Conservation (phyloP, 1,284 basidiomycete genomes). For the Ceratorhiza oryzae-sativae region DNA sequence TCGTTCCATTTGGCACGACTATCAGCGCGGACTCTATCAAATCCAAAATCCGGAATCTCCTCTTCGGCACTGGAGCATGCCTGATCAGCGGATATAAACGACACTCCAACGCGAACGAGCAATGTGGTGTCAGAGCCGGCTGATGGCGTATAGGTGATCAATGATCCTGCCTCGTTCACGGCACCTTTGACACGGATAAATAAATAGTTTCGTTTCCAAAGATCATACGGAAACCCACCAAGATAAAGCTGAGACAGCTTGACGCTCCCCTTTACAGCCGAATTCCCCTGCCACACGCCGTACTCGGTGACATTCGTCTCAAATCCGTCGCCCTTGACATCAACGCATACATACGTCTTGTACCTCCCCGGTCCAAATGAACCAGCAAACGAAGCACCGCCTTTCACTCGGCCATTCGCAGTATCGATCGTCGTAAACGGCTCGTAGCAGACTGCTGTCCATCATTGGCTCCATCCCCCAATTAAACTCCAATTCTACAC, state of each 20-base stretch:
- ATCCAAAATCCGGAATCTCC: conserved; percentile 67
- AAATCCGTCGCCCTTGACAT: conserved; percentile 64
- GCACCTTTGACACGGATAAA: conserved; percentile 50
- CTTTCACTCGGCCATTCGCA: conserved; percentile 56
- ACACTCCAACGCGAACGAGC: conserved; percentile 56
- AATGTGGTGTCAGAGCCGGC: conserved; percentile 48
- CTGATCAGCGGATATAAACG: conserved; percentile 65
- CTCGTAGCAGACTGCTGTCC: conserved; percentile 60
- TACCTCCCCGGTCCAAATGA: conserved; percentile 66
- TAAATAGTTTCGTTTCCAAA: neutral
- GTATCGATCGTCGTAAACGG: conserved; percentile 58
- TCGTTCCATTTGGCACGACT: conserved; percentile 64
- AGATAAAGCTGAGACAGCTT: conserved; percentile 45
- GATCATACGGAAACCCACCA: neutral
- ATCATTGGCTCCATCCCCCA: conserved; percentile 56
- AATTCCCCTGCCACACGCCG: conserved; percentile 63
- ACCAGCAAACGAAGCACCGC: conserved; percentile 55
- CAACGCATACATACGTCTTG: conserved; percentile 65
- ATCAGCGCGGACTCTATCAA: conserved; percentile 56
- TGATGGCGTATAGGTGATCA: conserved; percentile 60
- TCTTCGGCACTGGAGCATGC: conserved; percentile 66
- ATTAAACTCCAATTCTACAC: neutral
- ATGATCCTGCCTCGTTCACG: conserved; percentile 57
- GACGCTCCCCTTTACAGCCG: conserved; percentile 58
- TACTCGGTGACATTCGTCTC: conserved; percentile 58